Conservation (phyloP, 2,329 filamentous ascomycete species). For the Xylariaceae sp. region DNA sequence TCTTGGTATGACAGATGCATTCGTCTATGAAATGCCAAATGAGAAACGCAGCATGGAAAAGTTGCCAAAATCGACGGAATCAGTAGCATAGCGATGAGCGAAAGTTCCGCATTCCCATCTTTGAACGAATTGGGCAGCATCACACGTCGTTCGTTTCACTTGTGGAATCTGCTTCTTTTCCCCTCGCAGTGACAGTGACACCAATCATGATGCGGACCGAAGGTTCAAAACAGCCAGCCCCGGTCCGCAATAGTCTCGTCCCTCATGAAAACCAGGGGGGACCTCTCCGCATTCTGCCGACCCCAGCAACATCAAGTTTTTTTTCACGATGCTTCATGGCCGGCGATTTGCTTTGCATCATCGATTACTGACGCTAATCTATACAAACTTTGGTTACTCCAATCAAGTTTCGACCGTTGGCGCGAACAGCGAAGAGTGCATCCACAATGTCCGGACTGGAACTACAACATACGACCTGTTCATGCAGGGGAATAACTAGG, state of each 20-base stretch:
- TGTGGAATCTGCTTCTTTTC: too few relatives aligned
- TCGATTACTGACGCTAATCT: constrained; percentile 3
- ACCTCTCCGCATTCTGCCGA: constrained; percentile 7
- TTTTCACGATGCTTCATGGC: constrained; percentile 12
- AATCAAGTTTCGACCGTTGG: constrained; percentile 17
- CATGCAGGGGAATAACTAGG: constrained; percentile 18
- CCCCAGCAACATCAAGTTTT: background rate
- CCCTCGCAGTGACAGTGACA: too few relatives aligned
- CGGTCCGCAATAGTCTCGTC: background rate
- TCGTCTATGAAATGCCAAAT: too few relatives aligned
- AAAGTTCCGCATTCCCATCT: too few relatives aligned
- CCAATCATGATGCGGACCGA: too few relatives aligned
- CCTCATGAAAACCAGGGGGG: background rate
- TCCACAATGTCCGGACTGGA: constrained; percentile 11
- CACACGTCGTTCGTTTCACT: too few relatives aligned
- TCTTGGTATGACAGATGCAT: too few relatives aligned
- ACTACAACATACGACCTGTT: constrained; percentile 3
- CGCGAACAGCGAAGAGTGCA: constrained; percentile 13
- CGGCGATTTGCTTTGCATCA: constrained; percentile 7
- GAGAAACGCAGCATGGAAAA: too few relatives aligned
- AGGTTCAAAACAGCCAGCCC: background rate
- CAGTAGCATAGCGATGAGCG: too few relatives aligned
- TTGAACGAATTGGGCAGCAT: too few relatives aligned
- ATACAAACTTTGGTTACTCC: constrained; percentile 1
- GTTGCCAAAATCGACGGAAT: too few relatives aligned